phyloP scores from a whole-genome alignment of 192 early-diverging fungal species.

The Mortierella alpina region DNA sequence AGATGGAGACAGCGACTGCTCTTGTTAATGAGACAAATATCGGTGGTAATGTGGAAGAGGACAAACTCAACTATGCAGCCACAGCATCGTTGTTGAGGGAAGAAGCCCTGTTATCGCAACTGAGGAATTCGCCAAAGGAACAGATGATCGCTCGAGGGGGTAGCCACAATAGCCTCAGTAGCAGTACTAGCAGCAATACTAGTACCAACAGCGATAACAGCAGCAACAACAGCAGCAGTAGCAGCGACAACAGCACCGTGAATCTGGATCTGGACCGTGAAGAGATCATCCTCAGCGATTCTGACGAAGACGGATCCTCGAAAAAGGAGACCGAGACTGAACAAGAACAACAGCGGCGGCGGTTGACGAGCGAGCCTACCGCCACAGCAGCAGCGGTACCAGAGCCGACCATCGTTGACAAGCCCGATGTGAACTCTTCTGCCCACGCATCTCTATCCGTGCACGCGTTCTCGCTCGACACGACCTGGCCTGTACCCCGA shows the following conservation, averaged over 20 bases:
- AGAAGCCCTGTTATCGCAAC: constrained; percentile 5
- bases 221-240: background rate
- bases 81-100: constrained; percentile 5
- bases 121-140: constrained; percentile 3
- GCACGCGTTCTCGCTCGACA: constrained; percentile 52
- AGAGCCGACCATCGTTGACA: background rate
- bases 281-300: background rate
- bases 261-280: constrained; percentile 1
- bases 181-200: background rate
- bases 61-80: background rate
- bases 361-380: background rate
- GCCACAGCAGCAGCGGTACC: background rate
- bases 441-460: constrained; percentile 35
- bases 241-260: constrained; percentile 2
- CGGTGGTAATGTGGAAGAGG: background rate
- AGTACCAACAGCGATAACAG: background rate
- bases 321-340: background rate
- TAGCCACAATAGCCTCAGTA: background rate
- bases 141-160: no score
- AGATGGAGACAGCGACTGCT: background rate
- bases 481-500: constrained; percentile 47
- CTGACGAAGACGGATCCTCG: background rate
- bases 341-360: background rate
- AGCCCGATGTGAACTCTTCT: background rate
- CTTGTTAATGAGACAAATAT: background rate